These are phyloP conservation scores for Aristolochia fimbriata DNA, from an alignment of 164 flowering plant genomes.

Conservation along the genomic window DNA sequence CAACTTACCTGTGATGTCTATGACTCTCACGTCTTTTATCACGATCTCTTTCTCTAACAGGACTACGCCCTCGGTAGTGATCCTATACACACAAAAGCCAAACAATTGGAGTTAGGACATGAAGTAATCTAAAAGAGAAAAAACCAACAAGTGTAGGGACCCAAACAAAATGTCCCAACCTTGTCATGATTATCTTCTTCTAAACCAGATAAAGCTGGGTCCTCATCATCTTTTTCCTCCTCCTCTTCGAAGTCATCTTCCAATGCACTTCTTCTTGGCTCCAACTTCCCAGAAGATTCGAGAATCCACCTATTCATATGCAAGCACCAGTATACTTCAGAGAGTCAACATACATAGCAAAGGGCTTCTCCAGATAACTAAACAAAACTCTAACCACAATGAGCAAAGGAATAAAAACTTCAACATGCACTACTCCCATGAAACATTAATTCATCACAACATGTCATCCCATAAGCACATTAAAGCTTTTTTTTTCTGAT, in stretches of 20 bases:
- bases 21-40: slow-evolving; percentile 82
- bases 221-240: slow-evolving; percentile 92
- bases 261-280: slow-evolving; percentile 89
- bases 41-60: slow-evolving; percentile 78
- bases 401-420: too few relatives aligned
- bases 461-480: too few relatives aligned
- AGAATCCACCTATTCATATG: slow-evolving; percentile 59
- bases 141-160: too few relatives aligned
- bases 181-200: slow-evolving; percentile 51
- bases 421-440: too few relatives aligned
- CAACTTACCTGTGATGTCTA: slow-evolving; percentile 61
- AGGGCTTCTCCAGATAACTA: too few relatives aligned
- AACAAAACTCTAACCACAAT: too few relatives aligned
- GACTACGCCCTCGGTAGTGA: slow-evolving; percentile 72
- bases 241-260: slow-evolving; percentile 99
- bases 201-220: slow-evolving; percentile 35
- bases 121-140: too few relatives aligned
- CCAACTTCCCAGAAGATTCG: slow-evolving; percentile 60
- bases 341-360: not conserved
- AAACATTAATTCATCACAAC: too few relatives aligned
- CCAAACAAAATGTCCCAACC: slow-evolving; percentile 24
- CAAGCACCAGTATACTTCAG: not conserved
- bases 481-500: too few relatives aligned
- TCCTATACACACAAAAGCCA: slow-evolving; percentile 31
- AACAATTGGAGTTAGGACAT: not conserved